Conservation (phyloP, 371 early-diverging fungal species). For the Lichtheimia hyalospora region DNA sequence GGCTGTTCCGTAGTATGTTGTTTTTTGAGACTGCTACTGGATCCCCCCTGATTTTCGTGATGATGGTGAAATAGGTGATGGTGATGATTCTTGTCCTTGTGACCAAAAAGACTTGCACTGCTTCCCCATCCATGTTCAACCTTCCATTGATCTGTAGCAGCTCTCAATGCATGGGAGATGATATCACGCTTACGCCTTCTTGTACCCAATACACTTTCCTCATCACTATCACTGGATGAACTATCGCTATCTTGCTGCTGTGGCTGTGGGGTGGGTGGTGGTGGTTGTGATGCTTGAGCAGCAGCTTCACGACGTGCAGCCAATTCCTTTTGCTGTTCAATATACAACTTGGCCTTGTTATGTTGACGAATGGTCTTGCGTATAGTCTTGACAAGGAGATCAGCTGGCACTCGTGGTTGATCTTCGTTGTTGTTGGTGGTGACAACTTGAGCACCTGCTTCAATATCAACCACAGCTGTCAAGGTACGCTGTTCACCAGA, state of each 20-base stretch:
- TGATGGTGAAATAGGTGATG: neutral
- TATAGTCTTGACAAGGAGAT: conserved; percentile 29
- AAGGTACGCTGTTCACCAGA: neutral
- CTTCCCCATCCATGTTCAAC: conserved; percentile 33
- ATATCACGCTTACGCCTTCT: conserved; percentile 28
- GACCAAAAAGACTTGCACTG: conserved; percentile 5
- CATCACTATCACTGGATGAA: conserved; percentile 19
- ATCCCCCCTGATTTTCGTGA: neutral
- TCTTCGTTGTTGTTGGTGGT: conserved; percentile 4
- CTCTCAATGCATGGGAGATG: conserved; percentile 24
- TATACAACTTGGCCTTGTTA: conserved; percentile 12
- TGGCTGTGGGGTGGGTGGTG: conserved; percentile 2
- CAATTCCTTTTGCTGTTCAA: neutral
- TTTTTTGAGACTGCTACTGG: neutral
- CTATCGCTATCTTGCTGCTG: conserved; percentile 4
- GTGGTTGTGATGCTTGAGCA: neutral
- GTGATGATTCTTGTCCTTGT: neutral
- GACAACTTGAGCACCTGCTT: neutral
- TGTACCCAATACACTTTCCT: conserved; percentile 12
- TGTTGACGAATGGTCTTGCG: conserved; percentile 30
- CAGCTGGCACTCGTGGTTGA: conserved; percentile 12
- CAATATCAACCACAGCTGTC: conserved; percentile 12
- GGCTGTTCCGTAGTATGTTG: neutral
- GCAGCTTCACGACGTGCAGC: neutral
- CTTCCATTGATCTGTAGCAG: conserved; percentile 40